Percentiles rank a stretch among this genome's conserved stretches.
Conservation (phyloP, 169 alveolate species). For the Plasmodium billcollinsi region DNA sequence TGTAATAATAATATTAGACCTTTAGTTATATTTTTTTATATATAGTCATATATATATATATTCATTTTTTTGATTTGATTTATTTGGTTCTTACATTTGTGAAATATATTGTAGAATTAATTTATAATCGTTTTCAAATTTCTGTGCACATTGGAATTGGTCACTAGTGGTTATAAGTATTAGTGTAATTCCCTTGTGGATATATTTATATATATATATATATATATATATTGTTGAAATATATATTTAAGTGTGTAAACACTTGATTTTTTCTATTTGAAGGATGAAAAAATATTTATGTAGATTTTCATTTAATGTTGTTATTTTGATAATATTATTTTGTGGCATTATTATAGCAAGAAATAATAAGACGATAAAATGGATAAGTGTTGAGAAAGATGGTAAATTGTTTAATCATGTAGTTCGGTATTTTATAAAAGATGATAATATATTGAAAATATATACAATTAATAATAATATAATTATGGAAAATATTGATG, state of each 20-base stretch:
- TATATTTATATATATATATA: too few relatives aligned
- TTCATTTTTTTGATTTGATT: too few relatives aligned
- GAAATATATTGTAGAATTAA: too few relatives aligned
- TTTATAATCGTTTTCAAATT: too few relatives aligned
- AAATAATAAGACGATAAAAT: constrained; percentile 12
- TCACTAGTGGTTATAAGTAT: too few relatives aligned
- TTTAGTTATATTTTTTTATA: too few relatives aligned
- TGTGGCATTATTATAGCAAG: neutral
- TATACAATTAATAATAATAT: constrained; percentile 3
- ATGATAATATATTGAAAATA: neutral
- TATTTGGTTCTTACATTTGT: too few relatives aligned
- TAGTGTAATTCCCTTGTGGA: too few relatives aligned
- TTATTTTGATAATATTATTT: neutral
- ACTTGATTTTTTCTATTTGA: neutral
- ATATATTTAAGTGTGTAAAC: neutral
- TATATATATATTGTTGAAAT: too few relatives aligned
- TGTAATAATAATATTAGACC: too few relatives aligned
- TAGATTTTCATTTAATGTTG: neutral
- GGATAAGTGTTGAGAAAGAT: constrained; percentile 7
- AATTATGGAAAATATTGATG: neutral
- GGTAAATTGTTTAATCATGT: neutral
- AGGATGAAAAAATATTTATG: constrained; percentile 14
- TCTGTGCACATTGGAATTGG: too few relatives aligned
- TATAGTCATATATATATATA: too few relatives aligned
- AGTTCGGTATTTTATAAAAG: neutral